A percentile compares a stretch with the other conserved stretches of the same genome.
Evolutionary conservation across 495 filamentous ascomycete species (phyloP).

Genomic region (Hypoxylon cercidicola): DNA sequence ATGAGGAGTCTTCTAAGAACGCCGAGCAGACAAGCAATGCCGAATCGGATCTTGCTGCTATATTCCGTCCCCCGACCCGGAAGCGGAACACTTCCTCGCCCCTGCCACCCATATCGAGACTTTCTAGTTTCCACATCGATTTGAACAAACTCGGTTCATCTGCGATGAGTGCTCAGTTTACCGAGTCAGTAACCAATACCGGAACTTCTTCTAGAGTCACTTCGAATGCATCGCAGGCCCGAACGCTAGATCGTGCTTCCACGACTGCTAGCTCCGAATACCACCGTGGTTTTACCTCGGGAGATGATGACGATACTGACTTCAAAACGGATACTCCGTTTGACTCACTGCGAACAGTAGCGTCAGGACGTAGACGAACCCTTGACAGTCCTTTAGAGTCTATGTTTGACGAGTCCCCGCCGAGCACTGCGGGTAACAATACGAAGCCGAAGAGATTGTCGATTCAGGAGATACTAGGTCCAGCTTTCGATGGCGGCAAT

Average conservation of each 20-base stretch:
- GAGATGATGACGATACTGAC: constrained; percentile 88
- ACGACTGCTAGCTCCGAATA: constrained; percentile 88
- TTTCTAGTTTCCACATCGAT: constrained; percentile 68
- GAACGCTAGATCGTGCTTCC: constrained; percentile 77
- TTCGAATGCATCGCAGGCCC: constrained; percentile 47
- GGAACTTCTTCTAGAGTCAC: constrained; percentile 45
- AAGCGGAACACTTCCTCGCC: constrained; percentile 65
- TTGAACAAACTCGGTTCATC: constrained; percentile 57
- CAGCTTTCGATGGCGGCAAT: constrained; percentile 59
- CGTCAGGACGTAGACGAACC: constrained; percentile 68
- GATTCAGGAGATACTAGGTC: constrained; percentile 64
- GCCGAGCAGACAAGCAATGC: constrained; percentile 20
- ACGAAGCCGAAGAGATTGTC: constrained; percentile 67
- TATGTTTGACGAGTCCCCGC: constrained; percentile 84
- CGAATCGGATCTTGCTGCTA: constrained; percentile 37
- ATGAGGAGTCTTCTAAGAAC: constrained; percentile 33
- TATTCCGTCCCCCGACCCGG: constrained; percentile 46
- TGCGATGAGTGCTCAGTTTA: constrained; percentile 38
- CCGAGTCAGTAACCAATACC: constrained; percentile 22
- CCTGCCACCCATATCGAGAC: constrained; percentile 63
- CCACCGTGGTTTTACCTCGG: constrained; percentile 75
- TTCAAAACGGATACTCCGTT: constrained; percentile 90
- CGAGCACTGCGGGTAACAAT: constrained; percentile 58
- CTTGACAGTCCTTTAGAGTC: constrained; percentile 75
- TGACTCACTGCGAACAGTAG: constrained; percentile 87